Conservation (phyloP, 2,329 filamentous ascomycete species). For the Claviceps quebecensis region DNA sequence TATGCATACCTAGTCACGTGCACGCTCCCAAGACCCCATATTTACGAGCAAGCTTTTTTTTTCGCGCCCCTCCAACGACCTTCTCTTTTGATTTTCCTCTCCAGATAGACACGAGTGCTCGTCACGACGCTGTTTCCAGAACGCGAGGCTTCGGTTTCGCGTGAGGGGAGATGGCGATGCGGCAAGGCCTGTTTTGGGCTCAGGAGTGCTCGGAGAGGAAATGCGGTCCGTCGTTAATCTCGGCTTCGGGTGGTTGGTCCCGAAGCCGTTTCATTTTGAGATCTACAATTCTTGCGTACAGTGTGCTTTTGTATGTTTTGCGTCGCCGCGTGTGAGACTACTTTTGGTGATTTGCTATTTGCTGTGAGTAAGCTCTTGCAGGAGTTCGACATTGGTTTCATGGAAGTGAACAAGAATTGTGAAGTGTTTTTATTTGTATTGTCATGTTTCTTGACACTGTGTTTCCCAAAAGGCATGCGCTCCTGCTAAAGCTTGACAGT, state of each 20-base stretch:
- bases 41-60: background rate
- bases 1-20: conserved; percentile 11
- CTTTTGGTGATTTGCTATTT: too few relatives aligned
- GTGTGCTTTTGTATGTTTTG: background rate
- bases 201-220: conserved; percentile 31
- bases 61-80: conserved; percentile 4
- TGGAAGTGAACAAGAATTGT: too few relatives aligned
- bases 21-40: background rate
- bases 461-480: too few relatives aligned
- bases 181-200: conserved; percentile 22
- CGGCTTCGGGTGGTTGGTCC: conserved; percentile 33
- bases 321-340: too few relatives aligned
- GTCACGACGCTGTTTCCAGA: conserved; percentile 16
- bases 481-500: background rate
- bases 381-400: too few relatives aligned
- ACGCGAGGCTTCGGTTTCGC: background rate
- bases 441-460: too few relatives aligned
- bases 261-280: conserved; percentile 43
- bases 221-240: conserved; percentile 43
- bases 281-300: conserved; percentile 32
- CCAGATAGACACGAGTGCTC: conserved; percentile 39
- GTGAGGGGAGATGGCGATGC: conserved; percentile 14
- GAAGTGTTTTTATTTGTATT: too few relatives aligned
- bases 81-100: conserved; percentile 23
- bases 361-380: background rate